A percentile compares a stretch with the other conserved stretches of the same genome.
Evolutionary conservation across 1,139 yeast genomes (phyloP).

Genomic region (Kluyveromyces sp.): DNA sequence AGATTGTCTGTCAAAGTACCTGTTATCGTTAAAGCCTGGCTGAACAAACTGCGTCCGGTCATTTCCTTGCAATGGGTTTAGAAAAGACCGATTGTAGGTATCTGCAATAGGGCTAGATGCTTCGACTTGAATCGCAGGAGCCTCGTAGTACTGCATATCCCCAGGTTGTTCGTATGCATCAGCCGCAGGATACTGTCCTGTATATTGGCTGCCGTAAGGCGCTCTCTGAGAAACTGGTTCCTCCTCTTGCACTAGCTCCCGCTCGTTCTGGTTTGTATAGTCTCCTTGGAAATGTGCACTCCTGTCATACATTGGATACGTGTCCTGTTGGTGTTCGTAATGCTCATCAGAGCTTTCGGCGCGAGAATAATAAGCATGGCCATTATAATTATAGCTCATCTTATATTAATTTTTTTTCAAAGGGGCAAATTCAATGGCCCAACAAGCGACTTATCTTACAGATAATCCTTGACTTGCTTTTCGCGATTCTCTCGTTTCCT

Average conservation of each 20-base stretch:
- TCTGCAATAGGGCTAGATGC: slow-evolving; percentile 18
- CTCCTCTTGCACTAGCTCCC: no score
- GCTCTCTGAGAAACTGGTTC: no score
- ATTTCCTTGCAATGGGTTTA: not conserved
- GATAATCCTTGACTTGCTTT: no score
- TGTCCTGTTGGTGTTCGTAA: not conserved
- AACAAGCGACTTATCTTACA: no score
- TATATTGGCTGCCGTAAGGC: slow-evolving; percentile 7
- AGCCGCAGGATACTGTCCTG: slow-evolving; percentile 11
- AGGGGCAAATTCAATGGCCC: not conserved
- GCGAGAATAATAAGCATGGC: not conserved
- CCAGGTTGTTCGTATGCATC: not conserved
- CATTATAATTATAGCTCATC: slow-evolving; percentile 1
- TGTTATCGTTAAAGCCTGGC: slow-evolving; percentile 13
- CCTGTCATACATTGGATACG: not conserved
- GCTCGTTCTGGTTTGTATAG: no score
- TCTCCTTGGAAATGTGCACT: no score
- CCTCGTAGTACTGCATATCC: slow-evolving; percentile 1
- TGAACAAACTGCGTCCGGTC: slow-evolving; percentile 1
- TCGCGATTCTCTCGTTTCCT: no score
- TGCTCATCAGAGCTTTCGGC: not conserved
- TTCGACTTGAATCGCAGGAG: slow-evolving; percentile 9
- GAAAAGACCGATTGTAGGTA: slow-evolving; percentile 8
- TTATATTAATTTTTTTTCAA: not conserved
- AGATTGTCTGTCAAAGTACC: slow-evolving; percentile 8